These are phyloP conservation scores for Cornus florida DNA, from an alignment of 148 eudicot species.

Conservation along the genomic window DNA sequence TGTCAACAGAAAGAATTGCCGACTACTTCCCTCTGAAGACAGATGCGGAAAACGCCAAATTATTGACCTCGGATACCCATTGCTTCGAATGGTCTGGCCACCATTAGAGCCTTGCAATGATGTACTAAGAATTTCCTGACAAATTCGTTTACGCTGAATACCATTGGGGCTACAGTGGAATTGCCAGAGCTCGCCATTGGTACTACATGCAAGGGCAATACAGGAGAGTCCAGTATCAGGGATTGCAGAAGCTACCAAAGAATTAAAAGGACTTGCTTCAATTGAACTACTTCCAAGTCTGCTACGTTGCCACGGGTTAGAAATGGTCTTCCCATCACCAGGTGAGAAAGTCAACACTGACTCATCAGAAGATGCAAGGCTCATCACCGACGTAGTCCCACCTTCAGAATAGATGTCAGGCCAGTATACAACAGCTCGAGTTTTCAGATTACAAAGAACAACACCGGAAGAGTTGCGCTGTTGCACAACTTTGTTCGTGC, in stretches of 20 bases:
- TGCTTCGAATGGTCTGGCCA: constrained; percentile 36
- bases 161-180: constrained; percentile 68
- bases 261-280: constrained; percentile 50
- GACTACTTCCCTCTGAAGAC: constrained; percentile 32
- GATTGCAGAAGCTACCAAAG: constrained; percentile 71
- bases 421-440: constrained; percentile 69
- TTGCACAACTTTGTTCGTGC: constrained; percentile 24
- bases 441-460: constrained; percentile 66
- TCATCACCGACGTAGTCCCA: constrained; percentile 36
- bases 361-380: constrained; percentile 48
- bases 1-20: constrained; percentile 78
- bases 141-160: constrained; percentile 40
- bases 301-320: constrained; percentile 27
- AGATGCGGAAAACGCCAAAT: constrained; percentile 56
- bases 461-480: constrained; percentile 63
- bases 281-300: constrained; percentile 39
- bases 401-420: constrained; percentile 64
- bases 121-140: constrained; percentile 29
- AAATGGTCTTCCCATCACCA: constrained; percentile 38
- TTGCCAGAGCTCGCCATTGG: constrained; percentile 77
- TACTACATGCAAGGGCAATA: constrained; percentile 79
- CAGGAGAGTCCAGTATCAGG: constrained; percentile 44
- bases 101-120: constrained; percentile 31
- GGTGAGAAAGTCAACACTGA: constrained; percentile 30
- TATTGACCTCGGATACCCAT: constrained; percentile 86